Evolutionary conservation across 2,329 filamentous ascomycete genomes (phyloP).

Genomic region (Ilyonectria robusta): DNA sequence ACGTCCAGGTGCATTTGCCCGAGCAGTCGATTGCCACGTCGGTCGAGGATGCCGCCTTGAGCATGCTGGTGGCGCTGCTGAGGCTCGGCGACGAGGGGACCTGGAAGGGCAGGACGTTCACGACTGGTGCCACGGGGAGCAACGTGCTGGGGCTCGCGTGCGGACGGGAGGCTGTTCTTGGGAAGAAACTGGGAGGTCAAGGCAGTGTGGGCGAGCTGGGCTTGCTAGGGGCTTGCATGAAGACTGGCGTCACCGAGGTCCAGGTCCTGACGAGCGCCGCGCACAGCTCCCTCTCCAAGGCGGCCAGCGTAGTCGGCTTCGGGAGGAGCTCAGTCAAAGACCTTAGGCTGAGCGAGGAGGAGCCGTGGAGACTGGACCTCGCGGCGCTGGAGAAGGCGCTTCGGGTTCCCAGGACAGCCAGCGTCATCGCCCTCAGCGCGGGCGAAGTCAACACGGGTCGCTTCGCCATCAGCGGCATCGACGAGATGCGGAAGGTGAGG

Average conservation of each 20-base stretch:
- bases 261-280: conserved; percentile 85
- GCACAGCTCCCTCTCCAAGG: conserved; percentile 88
- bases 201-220: conserved; percentile 77
- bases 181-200: conserved; percentile 48
- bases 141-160: conserved; percentile 84
- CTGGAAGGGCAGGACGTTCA: conserved; percentile 70
- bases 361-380: conserved; percentile 81
- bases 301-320: conserved; percentile 85
- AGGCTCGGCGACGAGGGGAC: conserved; percentile 67
- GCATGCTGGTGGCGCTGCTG: conserved; percentile 78
- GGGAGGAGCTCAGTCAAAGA: conserved; percentile 78
- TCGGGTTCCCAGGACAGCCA: conserved; percentile 66
- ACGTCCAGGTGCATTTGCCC: conserved; percentile 85
- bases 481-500: conserved; percentile 75
- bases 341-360: conserved; percentile 63
- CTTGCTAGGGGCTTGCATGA: conserved; percentile 74
- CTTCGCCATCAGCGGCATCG: conserved; percentile 74
- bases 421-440: conserved; percentile 84
- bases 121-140: conserved; percentile 78
- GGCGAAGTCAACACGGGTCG: conserved; percentile 93
- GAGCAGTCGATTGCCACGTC: conserved; percentile 81
- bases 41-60: conserved; percentile 80
- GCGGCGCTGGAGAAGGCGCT: conserved; percentile 74
- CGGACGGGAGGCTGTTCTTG: conserved; percentile 75
- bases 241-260: conserved; percentile 75